Base-by-base conservation (phyloP, 495 filamentous ascomycete species). In the Xylaria castorea region DNA sequence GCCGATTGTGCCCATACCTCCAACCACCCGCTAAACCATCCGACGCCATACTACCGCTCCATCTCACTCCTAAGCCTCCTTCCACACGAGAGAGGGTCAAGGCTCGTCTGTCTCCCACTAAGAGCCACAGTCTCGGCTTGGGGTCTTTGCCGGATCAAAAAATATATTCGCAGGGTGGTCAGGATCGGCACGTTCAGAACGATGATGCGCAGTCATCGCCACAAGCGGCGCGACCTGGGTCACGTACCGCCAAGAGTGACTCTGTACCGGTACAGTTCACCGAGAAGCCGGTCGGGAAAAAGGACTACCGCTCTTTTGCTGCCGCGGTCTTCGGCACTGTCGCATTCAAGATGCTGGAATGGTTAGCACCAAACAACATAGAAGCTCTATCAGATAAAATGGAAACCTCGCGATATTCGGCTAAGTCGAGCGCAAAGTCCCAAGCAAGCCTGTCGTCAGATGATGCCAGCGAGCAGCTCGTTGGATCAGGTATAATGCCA, bases 241-340 rank as follows among this genome's bases (percentile, higher is more conserved):
- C 55, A 11, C 34, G 27, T 18, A 68, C 73, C 6, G 12, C 38
- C 3, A 50, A 38, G 8, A 66, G 55, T 57, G 67, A 42, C 46
- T 76, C 44, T 38, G 62, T 58, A 27, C 68, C 50, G 62, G 42
- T 79, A 73, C 66, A 50, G 25, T 72, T 85, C 42, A 77, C 63
- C 55, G 88, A 87, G 73, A 80, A 82, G 57, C 87, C 89, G 55
- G 80, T 82, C 9, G 85, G 87, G 74, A 94, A 92, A 75, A 94
- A 92, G 73, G 93, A 97, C 76, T 92, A 93, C 25, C 92, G 92
- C 72, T 95, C 93, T 1, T 95, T 97, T 74, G 91, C 92, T 11
- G 94, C 94, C 58, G 92, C 92, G 71, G 83, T 96, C 3, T 95
- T 95, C 75, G 91, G 91, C 73, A 94, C 93, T 3, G 84, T 90